phyloP scores from a whole-genome alignment of 1,139 yeast genomes.

The Candida sp. region DNA sequence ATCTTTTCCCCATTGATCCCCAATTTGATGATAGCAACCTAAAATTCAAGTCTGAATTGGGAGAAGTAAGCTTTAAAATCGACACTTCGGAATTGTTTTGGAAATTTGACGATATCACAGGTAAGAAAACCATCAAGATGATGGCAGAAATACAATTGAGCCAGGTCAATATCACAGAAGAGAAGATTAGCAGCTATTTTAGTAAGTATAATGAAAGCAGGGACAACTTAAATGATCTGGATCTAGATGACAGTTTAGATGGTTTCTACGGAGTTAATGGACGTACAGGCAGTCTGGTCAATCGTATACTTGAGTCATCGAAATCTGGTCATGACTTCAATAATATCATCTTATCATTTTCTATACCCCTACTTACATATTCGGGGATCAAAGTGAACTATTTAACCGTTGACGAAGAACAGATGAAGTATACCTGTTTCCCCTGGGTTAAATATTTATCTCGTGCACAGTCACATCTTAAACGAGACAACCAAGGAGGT shows the following conservation, averaged over 20 bases:
- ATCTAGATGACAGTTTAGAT: conserved; percentile 28
- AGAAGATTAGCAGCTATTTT: conserved; percentile 1
- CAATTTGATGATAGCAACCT: conserved; percentile 30
- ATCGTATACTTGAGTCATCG: conserved; percentile 11
- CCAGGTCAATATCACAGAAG: conserved; percentile 9
- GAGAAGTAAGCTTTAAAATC: conserved; percentile 38
- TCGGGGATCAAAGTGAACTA: conserved; percentile 41
- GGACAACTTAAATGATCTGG: not conserved
- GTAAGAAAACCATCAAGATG: conserved; percentile 41
- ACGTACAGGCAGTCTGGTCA: conserved; percentile 21
- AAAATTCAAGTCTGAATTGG: conserved; percentile 40
- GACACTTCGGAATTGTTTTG: conserved; percentile 56
- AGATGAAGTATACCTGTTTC: conserved; percentile 41
- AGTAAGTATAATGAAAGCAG: conserved; percentile 1
- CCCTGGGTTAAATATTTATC: conserved; percentile 48
- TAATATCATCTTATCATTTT: conserved; percentile 29
- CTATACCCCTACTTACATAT: conserved; percentile 41
- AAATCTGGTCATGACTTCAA: conserved; percentile 14
- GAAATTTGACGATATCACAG: conserved; percentile 57
- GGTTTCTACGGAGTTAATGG: conserved; percentile 42
- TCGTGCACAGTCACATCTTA: conserved; percentile 13
- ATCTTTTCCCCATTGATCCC: conserved; percentile 27
- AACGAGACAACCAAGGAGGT: conserved; percentile 2
- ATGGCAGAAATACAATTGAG: conserved; percentile 37
- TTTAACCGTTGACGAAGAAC: conserved; percentile 39